A percentile compares a stretch with the other conserved stretches of the same genome.
Evolutionary conservation across 306 rosid genomes (phyloP).

Genomic region (Rosa persica): DNA sequence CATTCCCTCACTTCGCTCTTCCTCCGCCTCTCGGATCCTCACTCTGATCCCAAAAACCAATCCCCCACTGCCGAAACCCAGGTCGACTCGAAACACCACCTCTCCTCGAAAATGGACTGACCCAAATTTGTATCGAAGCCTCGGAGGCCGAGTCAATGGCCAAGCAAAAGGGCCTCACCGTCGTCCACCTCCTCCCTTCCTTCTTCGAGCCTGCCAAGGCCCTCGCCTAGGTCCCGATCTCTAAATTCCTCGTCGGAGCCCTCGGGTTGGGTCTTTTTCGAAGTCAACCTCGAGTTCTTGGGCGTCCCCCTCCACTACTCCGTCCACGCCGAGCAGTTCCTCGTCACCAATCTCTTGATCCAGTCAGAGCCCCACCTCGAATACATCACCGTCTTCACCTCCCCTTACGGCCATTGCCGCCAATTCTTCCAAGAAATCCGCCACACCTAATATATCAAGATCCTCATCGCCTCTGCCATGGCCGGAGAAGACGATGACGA

Average conservation of each 20-base stretch:
- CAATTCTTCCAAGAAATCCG: conserved; percentile 87
- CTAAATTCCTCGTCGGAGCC: conserved; percentile 77
- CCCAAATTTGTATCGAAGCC: conserved; percentile 63
- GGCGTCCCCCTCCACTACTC: conserved; percentile 86
- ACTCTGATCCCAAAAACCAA: background rate
- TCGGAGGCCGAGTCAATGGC: conserved; percentile 57
- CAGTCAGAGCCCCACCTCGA: conserved; percentile 53
- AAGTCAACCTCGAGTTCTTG: conserved; percentile 89
- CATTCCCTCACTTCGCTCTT: background rate
- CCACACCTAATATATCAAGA: conserved; percentile 40
- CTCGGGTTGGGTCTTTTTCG: conserved; percentile 77
- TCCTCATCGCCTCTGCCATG: conserved; percentile 50
- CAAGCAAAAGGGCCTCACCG: conserved; percentile 25
- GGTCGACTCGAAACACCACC: background rate
- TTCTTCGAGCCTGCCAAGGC: conserved; percentile 55
- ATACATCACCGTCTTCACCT: conserved; percentile 71
- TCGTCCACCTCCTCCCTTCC: conserved; percentile 52
- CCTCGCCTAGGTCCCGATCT: conserved; percentile 85
- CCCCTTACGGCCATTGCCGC: conserved; percentile 97
- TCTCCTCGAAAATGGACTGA: conserved; percentile 43
- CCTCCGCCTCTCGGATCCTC: conserved; percentile 31
- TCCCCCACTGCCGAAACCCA: background rate
- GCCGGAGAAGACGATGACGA: background rate
- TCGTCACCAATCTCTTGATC: conserved; percentile 65
- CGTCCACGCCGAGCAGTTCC: conserved; percentile 97